Evolutionary conservation across 495 filamentous ascomycete genomes (phyloP), one percentile per base, ranked within the genome.

Genomic region (Talaromyces trachyspermus): DNA sequence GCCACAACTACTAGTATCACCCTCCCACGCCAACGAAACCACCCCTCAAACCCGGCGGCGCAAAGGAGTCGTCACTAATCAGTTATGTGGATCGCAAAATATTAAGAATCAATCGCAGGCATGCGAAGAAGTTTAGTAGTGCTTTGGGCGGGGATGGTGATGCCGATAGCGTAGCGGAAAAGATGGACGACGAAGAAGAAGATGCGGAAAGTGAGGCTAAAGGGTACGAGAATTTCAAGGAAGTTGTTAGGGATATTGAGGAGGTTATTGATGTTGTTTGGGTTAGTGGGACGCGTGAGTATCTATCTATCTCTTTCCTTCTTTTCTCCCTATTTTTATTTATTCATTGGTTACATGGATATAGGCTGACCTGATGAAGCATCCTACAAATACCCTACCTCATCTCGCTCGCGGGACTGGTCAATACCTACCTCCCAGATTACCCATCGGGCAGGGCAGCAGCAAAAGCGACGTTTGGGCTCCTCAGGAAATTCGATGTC

Each of bases 351-450:
- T 10, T 10, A 4, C 6, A 5, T n/a, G 33, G 4, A 44, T 43
- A 32, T n/a, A 9, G 14, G 27, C 19, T 46, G 32, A 46, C n/a
- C 11, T 32, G 27, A 30, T 27, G 18, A 11, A 91, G 87, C 89
- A 25, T 79, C 76, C 30, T 95, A n/a, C 87, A 95, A 67, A 80
- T 88, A 10, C 84, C 88, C 24, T 88, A 85, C 56, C 71, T 95
- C 8, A 77, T 95, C 18, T 84, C 79, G 45, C 71, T 95, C 40
- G 87, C 88, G 0, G 72, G 79, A 44, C 69, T 88, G 20, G 62
- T 86, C 12, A 77, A 77, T 49, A 76, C 71, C 0, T 85, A 82
- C 61, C 63, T 95, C 3, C 56, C 72, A 5, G 69, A 75, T 0
- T 90, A 91, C 62, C 71, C 79, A 0, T 83, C 88, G n/a, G n/a